Evolutionary conservation across 2,329 filamentous ascomycete species (phyloP), one percentile per base, ranked within the genome.

Genomic region (Dactylellina sp.): DNA sequence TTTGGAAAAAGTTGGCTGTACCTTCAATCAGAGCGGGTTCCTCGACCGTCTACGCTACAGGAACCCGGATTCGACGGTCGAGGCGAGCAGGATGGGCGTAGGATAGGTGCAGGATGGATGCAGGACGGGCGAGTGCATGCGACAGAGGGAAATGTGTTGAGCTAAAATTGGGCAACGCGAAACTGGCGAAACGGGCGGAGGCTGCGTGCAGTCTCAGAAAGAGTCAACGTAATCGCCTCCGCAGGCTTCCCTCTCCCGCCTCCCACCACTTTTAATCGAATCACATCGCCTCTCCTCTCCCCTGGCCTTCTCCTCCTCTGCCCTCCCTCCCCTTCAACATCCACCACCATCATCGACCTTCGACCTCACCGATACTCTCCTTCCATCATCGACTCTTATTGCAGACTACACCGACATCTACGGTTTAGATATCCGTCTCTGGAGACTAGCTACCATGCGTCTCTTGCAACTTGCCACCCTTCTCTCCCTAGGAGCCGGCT

Each of bases 401-500:
- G 42, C 25, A 9, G 35, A 56, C 28, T n/a, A 32, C 28, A 9
- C 9, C 28, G 28, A 32, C 9, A 32, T 9, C 4, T 9, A 32
- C 28, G 28, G 5, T 32, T 32, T n/a, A n/a, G 20, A 35, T 40
- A 28, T 24, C 24, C n/a, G n/a, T 18, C 52, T 25, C 42, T n/a
- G 20, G n/a, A 20, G 37, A 16, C 6, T 12, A 14, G 37, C 37
- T 47, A 37, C 14, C 53, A 72, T 72, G 68, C 68, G 68, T 72
- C 14, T 72, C 24, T 20, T 65, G 11, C 60, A 72, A 12, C 68
- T 72, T 47, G 49, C 68, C 44, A 65, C 68, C 46, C 39, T 72
- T 50, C 61, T 72, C 9, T 47, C 68, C 53, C 61, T 72, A 60
- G 68, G 68, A 72, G 68, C 68, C 59, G 68, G 68, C 68, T 72